Evolutionary conservation across 495 filamentous ascomycete genomes (phyloP), one percentile per base, ranked within the genome.

Genomic region (Bacidia rubella): DNA sequence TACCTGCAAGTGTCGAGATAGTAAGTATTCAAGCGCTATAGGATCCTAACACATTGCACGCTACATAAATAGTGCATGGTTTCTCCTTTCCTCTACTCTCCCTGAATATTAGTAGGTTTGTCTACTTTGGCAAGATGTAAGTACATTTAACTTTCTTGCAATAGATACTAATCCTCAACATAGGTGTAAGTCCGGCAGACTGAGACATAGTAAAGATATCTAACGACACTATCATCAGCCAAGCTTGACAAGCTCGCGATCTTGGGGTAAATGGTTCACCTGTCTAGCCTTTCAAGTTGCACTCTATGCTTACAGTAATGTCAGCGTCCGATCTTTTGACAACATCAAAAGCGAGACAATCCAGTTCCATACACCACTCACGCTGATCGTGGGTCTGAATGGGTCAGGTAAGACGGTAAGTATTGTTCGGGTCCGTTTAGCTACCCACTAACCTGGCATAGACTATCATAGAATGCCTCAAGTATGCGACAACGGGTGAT

Each of bases 401-500:
- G 92, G 92, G 52, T 95, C 90, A 9, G 92, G 93, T 41, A 98
- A 98, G 70, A 98, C 92, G 43, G 77, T 80, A 67, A 20, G 70
- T 60, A 15, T 20, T 35, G 29, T 11, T 11, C 20, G 23, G 9
- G 9, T 35, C 47, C 15, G 53, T 27, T 10, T 19, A 7, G 7
- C 9, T 27, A 19, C 42, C 20, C 45, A 51, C 35, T 51, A 22
- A 52, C 24, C 47, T 42, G 26, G 39, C 47, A 10, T 57, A 83
- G 78, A 97, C 93, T 43, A 95, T 98, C 65, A 97, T 98, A 68
- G 92, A 98, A 66, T 95, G 92, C 63, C 87, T 98, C 59, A 96
- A 96, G 64, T 98, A 95, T 83, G 90, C 85, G 42, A 95, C 93
- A 27, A 96, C 89, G 11, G 92, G 92, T 48, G 84, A 94, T 55